Conservation (phyloP, 805 yeast genomes). For the Ogataea ganodermae region DNA sequence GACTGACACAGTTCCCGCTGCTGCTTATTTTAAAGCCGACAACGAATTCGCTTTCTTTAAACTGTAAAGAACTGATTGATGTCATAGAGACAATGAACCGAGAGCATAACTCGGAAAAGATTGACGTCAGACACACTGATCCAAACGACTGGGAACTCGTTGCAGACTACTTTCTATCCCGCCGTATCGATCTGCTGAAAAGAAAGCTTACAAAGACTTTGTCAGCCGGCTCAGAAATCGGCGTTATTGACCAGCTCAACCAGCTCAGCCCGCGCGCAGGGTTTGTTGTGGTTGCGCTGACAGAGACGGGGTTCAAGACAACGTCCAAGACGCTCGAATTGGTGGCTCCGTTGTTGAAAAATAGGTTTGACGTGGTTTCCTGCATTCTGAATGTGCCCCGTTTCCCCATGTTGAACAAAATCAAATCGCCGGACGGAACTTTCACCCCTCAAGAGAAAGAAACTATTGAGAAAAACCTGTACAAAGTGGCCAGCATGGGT, state of each 20-base stretch:
- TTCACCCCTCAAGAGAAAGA: not conserved
- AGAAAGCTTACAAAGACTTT: conserved; percentile 5
- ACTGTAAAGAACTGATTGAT: conserved; percentile 22
- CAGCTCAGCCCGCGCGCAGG: conserved; percentile 5
- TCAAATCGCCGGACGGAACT: conserved; percentile 11
- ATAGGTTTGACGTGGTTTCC: conserved; percentile 16
- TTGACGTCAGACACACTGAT: conserved; percentile 15
- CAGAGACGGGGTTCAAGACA: conserved; percentile 18
- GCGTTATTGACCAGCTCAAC: not conserved
- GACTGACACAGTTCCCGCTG: conserved; percentile 22
- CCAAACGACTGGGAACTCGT: conserved; percentile 24
- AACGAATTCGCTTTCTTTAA: conserved; percentile 13
- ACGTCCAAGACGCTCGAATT: conserved; percentile 14
- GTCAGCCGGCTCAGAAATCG: no score
- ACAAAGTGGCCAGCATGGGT: conserved; percentile 28
- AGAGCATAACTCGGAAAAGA: conserved; percentile 11
- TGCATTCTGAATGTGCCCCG: conserved; percentile 27
- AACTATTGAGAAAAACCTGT: conserved; percentile 22
- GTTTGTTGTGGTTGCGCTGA: conserved; percentile 18
- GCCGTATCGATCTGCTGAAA: conserved; percentile 8
- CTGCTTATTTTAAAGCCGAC: conserved; percentile 19
- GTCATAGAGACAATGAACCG: conserved; percentile 22
- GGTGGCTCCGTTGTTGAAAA: conserved; percentile 4
- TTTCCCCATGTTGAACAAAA: conserved; percentile 25
- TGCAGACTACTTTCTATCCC: conserved; percentile 24